Percentiles rank a stretch among this genome's conserved stretches.
Evolutionary conservation across 306 rosid genomes (phyloP).

Genomic region (Trifolium fragiferum): DNA sequence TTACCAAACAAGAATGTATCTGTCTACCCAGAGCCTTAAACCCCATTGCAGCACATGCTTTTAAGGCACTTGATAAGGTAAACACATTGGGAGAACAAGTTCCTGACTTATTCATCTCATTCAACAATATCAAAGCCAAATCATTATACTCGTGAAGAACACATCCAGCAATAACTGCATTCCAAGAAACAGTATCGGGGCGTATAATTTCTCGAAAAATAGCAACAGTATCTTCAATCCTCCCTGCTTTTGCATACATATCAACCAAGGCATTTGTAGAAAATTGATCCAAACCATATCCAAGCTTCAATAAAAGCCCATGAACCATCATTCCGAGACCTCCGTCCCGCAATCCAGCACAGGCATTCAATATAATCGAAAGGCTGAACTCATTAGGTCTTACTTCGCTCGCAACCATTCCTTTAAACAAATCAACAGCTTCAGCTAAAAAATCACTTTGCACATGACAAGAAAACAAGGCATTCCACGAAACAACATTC

Average conservation of each 20-base stretch:
- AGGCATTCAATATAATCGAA: conserved; percentile 73
- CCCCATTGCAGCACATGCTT: conserved; percentile 72
- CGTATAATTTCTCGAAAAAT: conserved; percentile 62
- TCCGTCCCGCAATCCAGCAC: conserved; percentile 62
- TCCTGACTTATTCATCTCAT: conserved; percentile 57
- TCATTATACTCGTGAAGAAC: conserved; percentile 66
- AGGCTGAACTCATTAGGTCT: conserved; percentile 82
- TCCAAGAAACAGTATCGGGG: conserved; percentile 89
- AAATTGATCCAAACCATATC: conserved; percentile 69
- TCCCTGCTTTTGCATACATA: conserved; percentile 78
- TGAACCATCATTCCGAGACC: conserved; percentile 62
- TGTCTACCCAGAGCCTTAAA: conserved; percentile 73
- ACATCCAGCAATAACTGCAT: conserved; percentile 90
- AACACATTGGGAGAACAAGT: conserved; percentile 63
- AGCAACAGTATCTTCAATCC: conserved; percentile 56
- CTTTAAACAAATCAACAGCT: conserved; percentile 64
- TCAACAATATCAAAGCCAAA: conserved; percentile 57
- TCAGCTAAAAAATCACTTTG: conserved; percentile 58
- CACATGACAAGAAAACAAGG: conserved; percentile 75
- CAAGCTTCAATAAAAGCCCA: conserved; percentile 67
- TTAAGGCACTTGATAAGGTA: conserved; percentile 79
- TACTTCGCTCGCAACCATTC: conserved; percentile 68
- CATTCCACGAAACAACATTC: conserved; percentile 83
- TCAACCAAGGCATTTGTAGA: conserved; percentile 83
- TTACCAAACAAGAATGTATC: conserved; percentile 71